Conservation (phyloP, 73 alveolate genomes). For the Paramecium sonneborni region DNA sequence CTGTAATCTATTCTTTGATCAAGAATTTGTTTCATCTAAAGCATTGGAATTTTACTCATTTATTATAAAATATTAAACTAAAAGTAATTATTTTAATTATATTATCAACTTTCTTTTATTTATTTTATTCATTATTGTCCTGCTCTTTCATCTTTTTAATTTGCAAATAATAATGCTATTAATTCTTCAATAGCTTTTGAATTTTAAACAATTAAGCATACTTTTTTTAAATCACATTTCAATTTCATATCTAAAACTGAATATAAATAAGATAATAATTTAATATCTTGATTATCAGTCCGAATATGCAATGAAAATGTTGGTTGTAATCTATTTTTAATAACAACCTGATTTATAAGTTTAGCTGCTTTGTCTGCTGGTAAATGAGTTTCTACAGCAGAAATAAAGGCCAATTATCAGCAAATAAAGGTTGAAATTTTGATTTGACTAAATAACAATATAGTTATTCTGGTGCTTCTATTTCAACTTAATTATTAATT, state of each 20-base stretch:
- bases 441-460: constrained; percentile 29
- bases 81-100: neutral
- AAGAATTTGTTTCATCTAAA: neutral
- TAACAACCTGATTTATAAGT: neutral
- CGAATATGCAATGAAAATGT: constrained; percentile 36
- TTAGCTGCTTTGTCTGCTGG: constrained; percentile 12
- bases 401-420: constrained; percentile 10
- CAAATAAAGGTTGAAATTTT: constrained; percentile 1
- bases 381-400: neutral
- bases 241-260: neutral
- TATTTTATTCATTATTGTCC: constrained; percentile 1
- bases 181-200: neutral
- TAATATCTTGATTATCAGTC: neutral
- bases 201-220: neutral
- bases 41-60: neutral
- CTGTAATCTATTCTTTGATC: neutral
- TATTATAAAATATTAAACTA: neutral
- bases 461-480: constrained; percentile 10
- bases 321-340: neutral
- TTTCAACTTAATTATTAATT: neutral
- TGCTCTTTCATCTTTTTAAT: constrained; percentile 37
- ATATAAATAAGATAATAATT: neutral
- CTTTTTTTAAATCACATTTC: neutral
- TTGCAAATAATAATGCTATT: neutral
- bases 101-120: neutral